phyloP scores from a whole-genome alignment of 208 protist species.

The Acanthamoeba healyi region DNA sequence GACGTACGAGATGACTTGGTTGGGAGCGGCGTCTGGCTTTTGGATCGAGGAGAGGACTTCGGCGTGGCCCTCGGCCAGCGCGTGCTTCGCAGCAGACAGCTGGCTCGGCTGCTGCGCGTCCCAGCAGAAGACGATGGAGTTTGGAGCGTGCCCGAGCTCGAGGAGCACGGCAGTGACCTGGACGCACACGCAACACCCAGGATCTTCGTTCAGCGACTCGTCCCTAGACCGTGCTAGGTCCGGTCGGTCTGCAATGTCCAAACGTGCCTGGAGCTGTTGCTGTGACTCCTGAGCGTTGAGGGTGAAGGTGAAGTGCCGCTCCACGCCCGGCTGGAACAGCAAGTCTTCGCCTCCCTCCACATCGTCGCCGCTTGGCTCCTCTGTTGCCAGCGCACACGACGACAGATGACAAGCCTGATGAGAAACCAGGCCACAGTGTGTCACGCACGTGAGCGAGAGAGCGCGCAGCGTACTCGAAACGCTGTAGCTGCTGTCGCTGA shows the following conservation, averaged over 20 bases:
- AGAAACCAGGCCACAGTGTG: too few species aligned
- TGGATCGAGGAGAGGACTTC: not conserved
- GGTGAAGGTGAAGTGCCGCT: not conserved
- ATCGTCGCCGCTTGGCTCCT: not conserved
- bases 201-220: too few species aligned
- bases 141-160: slow-evolving; percentile 2
- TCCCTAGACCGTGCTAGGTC: too few species aligned
- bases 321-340: not conserved
- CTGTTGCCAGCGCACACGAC: not conserved
- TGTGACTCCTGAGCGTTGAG: not conserved
- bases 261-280: slow-evolving; percentile 14
- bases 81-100: not conserved
- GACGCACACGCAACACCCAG: too few species aligned
- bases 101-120: not conserved
- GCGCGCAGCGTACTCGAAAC: not conserved
- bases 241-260: too few species aligned
- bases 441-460: not conserved
- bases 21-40: not conserved
- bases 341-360: not conserved
- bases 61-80: not conserved
- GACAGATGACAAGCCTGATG: too few species aligned
- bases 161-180: not conserved
- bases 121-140: not conserved
- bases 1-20: not conserved
- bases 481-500: slow-evolving; percentile 9